Base-by-base conservation (phyloP, 768 basidiomycete genomes). In the Tulasnella sp. region DNA sequence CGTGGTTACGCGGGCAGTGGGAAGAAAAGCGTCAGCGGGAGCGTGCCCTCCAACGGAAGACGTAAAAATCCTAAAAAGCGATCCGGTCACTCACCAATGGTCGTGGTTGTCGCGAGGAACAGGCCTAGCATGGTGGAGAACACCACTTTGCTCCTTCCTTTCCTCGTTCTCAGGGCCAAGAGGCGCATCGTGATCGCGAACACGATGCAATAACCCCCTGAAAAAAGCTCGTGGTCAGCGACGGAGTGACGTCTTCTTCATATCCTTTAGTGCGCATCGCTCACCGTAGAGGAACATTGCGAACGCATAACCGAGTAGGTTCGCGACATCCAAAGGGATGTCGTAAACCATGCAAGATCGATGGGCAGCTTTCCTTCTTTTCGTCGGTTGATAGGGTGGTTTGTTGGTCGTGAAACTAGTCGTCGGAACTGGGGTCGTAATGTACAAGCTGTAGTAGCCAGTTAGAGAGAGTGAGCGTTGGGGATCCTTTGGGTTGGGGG, bases 281-380 rank as follows among this genome's bases (percentile, higher is more conserved):
- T 64, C 60, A 64, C 60, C 60, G 60, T 64, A 64, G 60, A 64
- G 60, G 60, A 64, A 64, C 60, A 64, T 64, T 18, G 60, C 60
- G n/a, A 64, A 28, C 20, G 60, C 60, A 64, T 24, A 64, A 64
- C 60, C 60, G n/a, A 64, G 60, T 18, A 64, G 60, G 60, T 64
- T 64, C 60, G 60, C 60, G 60, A 64, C 60, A 64, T 64, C 60
- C 60, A 64, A 64, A 31, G 60, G 60, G 60, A 64, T 64, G 60
- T 64, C 60, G 60, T 64, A n/a, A 64, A 24, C 60, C 60, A 64
- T 64, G 28, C 60, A 64, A 28, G 18, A 31, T 24, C 24, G 24
- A n/a, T 64, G n/a, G 60, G 60, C 24, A n/a, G 24, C n/a, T n/a
- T 64, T 22, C 24, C 31, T n/a, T n/a, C 7, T 12, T 31, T 31